phyloP scores from a whole-genome alignment of 2,329 filamentous ascomycete species.

The Cordyceps fumosorosea region DNA sequence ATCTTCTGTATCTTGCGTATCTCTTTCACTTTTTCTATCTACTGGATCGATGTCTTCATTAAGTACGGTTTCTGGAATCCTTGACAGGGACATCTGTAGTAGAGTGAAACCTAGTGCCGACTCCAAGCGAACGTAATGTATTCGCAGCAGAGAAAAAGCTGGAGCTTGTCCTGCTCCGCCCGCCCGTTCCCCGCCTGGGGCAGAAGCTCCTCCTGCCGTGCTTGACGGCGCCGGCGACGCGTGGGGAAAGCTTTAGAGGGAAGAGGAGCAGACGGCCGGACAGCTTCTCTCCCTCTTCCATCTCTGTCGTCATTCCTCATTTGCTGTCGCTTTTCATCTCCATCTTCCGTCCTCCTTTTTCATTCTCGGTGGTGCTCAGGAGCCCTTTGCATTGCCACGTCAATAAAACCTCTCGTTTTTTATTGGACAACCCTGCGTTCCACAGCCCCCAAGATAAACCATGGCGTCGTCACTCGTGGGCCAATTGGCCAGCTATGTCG shows the following conservation, averaged over 20 bases:
- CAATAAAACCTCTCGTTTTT: background rate
- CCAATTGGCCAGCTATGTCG: constrained; percentile 56
- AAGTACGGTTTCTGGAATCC: too few species aligned
- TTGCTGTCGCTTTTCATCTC: background rate
- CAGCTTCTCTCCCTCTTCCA: background rate
- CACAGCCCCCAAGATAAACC: constrained; percentile 2
- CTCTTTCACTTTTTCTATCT: too few species aligned
- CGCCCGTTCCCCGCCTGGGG: background rate
- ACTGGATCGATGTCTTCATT: too few species aligned
- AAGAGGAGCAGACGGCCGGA: background rate
- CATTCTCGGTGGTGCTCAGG: background rate
- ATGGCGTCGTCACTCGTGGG: constrained; percentile 35
- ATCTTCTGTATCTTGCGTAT: too few species aligned
- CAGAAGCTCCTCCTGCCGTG: background rate
- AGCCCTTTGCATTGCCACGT: too few species aligned
- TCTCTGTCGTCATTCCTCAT: background rate
- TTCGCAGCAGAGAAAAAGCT: background rate
- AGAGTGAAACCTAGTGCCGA: background rate
- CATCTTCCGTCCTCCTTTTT: background rate
- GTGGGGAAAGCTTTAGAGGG: background rate
- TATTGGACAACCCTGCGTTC: background rate
- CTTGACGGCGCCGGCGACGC: background rate
- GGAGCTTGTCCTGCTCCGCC: background rate
- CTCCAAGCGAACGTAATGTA: background rate
- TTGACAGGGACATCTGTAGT: background rate